phyloP scores from a whole-genome alignment of 495 filamentous ascomycete species.

The Choiromyces venosus region DNA sequence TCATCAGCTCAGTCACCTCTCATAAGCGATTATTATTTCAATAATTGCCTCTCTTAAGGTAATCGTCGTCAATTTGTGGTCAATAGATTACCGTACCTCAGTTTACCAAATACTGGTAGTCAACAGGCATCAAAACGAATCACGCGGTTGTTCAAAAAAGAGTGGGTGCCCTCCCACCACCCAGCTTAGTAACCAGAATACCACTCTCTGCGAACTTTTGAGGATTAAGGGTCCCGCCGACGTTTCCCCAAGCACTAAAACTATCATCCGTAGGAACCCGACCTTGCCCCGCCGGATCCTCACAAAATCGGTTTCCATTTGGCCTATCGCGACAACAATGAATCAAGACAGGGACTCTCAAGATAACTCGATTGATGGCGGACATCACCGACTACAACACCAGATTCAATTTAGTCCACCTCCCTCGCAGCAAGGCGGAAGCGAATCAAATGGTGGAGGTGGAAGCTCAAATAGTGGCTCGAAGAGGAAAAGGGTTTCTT shows the following conservation, averaged over 20 bases:
- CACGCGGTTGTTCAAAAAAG: background rate
- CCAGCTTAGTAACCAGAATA: background rate
- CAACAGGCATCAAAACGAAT: background rate
- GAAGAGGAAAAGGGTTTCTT: constrained; percentile 38
- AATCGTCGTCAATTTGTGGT: background rate
- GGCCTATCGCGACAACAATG: constrained; percentile 13
- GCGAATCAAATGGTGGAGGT: background rate
- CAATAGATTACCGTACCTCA: background rate
- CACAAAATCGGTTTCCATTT: constrained; percentile 1
- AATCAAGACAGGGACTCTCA: constrained; percentile 31
- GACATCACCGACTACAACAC: constrained; percentile 1
- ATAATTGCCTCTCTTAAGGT: background rate
- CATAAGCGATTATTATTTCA: background rate
- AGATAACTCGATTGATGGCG: constrained; percentile 14
- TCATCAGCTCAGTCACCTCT: background rate
- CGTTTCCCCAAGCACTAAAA: background rate
- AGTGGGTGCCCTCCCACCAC: background rate
- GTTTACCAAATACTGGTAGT: background rate
- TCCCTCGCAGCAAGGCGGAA: constrained; percentile 2
- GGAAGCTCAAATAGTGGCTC: background rate
- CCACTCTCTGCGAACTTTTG: background rate
- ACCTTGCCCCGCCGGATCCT: constrained; percentile 8
- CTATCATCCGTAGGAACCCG: background rate
- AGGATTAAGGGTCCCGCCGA: background rate
- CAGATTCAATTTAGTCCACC: constrained; percentile 29